A percentile compares a stretch with the other conserved stretches of the same genome.
These are phyloP conservation scores for Solidago caesia DNA, from an alignment of 129 eudicot species.

Conservation along the genomic window DNA sequence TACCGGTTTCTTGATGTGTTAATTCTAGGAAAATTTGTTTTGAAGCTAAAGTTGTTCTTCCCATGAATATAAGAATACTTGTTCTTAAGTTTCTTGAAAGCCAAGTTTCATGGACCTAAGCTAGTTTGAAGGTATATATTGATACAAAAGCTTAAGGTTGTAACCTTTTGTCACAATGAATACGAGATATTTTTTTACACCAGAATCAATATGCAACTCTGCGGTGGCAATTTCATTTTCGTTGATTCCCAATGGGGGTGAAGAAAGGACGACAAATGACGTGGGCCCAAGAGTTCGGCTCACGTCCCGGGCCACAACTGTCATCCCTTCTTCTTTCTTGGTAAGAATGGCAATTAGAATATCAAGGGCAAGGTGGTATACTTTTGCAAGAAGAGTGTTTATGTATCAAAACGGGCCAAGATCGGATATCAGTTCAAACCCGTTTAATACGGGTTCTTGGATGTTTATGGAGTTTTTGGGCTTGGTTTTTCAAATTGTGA, in stretches of 20 bases:
- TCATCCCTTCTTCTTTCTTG: conserved; percentile 46
- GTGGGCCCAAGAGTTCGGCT: conserved; percentile 25
- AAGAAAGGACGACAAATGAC: conserved; percentile 16
- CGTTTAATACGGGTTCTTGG: conserved; percentile 73
- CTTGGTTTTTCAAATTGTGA: conserved; percentile 50
- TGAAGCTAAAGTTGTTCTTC: background rate
- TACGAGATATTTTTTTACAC: conserved; percentile 45
- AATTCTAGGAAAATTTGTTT: background rate
- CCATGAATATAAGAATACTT: conserved; percentile 22
- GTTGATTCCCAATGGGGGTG: conserved; percentile 32
- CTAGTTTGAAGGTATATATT: conserved; percentile 25
- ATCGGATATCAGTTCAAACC: conserved; percentile 64
- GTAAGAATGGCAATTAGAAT: conserved; percentile 80
- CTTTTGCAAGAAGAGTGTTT: conserved; percentile 82
- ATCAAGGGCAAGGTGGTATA: conserved; percentile 85
- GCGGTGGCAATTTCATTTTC: conserved; percentile 37
- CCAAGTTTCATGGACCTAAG: conserved; percentile 27
- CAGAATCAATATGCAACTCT: conserved; percentile 46
- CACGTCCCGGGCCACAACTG: conserved; percentile 10
- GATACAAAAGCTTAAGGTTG: conserved; percentile 16
- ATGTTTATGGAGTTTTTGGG: conserved; percentile 64
- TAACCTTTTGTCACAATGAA: conserved; percentile 31
- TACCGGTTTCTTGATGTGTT: conserved; percentile 20
- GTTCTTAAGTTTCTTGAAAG: conserved; percentile 27
- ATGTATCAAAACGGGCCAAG: conserved; percentile 85